These are phyloP conservation scores for Yamadazyma dushanensis DNA, from an alignment of 1,139 yeast species.

Conservation along the genomic window DNA sequence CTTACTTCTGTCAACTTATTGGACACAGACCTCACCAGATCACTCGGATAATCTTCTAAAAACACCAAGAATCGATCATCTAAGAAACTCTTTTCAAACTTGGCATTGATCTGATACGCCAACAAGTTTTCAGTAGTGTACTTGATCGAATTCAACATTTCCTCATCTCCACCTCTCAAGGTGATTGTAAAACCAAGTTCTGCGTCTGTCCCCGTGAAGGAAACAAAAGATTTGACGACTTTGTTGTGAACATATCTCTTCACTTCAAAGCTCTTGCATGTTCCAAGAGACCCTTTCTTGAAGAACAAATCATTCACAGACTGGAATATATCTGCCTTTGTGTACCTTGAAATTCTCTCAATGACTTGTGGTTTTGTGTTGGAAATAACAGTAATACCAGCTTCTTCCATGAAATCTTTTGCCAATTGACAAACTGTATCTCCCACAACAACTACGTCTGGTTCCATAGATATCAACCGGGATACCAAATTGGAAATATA, in stretches of 20 bases:
- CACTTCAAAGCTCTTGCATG: constrained; percentile 71
- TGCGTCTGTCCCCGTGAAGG: constrained; percentile 73
- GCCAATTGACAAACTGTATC: constrained; percentile 87
- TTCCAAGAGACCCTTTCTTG: constrained; percentile 63
- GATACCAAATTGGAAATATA: constrained; percentile 80
- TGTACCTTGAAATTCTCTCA: constrained; percentile 74
- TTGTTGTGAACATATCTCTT: constrained; percentile 59
- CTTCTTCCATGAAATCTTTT: constrained; percentile 63
- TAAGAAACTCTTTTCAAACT: constrained; percentile 78
- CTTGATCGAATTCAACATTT: constrained; percentile 64
- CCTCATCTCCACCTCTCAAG: constrained; percentile 72
- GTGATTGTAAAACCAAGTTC: constrained; percentile 80
- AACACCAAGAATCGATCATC: constrained; percentile 60
- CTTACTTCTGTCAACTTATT: constrained; percentile 13
- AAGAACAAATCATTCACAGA: constrained; percentile 49
- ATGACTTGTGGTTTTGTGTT: constrained; percentile 83
- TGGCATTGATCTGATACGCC: constrained; percentile 72
- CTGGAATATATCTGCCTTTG: constrained; percentile 75
- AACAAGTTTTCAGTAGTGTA: constrained; percentile 79
- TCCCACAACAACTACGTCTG: constrained; percentile 78
- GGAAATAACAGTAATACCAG: constrained; percentile 75
- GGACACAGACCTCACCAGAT: constrained; percentile 9
- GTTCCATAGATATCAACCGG: constrained; percentile 72
- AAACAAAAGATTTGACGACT: constrained; percentile 68
- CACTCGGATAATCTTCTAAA: constrained; percentile 19